Evolutionary conservation across 306 rosid genomes (phyloP).

Genomic region (Datisca glomerata): DNA sequence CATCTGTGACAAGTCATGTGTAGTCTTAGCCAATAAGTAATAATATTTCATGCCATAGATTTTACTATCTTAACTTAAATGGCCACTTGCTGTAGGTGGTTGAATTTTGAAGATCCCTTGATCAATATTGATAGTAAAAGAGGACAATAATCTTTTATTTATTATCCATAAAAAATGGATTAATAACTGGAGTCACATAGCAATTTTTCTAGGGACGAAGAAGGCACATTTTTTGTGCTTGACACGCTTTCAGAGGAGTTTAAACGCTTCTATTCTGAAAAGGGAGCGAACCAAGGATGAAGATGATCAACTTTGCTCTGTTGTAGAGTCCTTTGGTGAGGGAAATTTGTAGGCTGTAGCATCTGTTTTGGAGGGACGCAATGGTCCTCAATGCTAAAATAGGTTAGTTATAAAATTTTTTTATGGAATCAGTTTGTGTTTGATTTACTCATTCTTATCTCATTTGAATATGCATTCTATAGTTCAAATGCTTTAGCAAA

Average conservation of each 20-base stretch:
- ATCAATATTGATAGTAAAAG: conserved; percentile 63
- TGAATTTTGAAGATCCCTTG: conserved; percentile 88
- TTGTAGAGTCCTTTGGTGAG: conserved; percentile 52
- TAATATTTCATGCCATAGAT: too few species aligned
- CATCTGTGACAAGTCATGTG: conserved; percentile 22
- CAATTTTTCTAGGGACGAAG: conserved; percentile 51
- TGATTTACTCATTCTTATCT: background rate
- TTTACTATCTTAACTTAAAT: background rate
- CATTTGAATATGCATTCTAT: background rate
- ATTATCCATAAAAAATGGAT: conserved; percentile 48
- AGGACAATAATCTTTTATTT: conserved; percentile 62
- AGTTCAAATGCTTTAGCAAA: background rate
- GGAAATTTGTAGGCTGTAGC: conserved; percentile 80
- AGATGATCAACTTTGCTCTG: conserved; percentile 63
- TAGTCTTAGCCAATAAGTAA: background rate
- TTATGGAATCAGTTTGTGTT: too few species aligned
- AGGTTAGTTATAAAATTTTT: conserved; percentile 43
- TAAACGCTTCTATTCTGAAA: conserved; percentile 72
- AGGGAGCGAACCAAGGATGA: conserved; percentile 91
- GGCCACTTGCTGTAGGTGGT: conserved; percentile 54
- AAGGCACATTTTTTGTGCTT: conserved; percentile 92
- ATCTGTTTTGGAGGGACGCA: conserved; percentile 65
- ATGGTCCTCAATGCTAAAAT: conserved; percentile 94
- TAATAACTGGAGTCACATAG: conserved; percentile 65
- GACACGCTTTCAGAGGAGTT: conserved; percentile 84